Evolutionary conservation across 2,329 filamentous ascomycete genomes (phyloP), one percentile per base, ranked within the genome.

Genomic region (Passalora sequoiae): DNA sequence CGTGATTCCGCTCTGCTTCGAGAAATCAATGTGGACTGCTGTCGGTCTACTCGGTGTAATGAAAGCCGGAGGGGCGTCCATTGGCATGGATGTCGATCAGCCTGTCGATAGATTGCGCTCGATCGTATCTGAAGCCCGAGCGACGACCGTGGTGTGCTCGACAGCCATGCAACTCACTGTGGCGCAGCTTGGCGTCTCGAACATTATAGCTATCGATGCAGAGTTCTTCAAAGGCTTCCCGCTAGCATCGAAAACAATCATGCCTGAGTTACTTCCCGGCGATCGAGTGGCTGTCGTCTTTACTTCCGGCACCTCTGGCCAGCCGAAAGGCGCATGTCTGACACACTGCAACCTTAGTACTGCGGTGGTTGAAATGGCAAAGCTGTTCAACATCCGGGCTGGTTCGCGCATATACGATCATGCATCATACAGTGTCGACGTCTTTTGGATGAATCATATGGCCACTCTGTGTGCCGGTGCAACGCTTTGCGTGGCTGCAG

Each of bases 401-500:
- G 28, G 13, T 21, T 20, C 38, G 20, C 19, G 38, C 31, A 28
- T 30, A 3, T 30, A 30, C 28, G 38, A 41, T 15, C 33, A 16
- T 30, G 38, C 29, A 9, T 32, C 27, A 6, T 32, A 32, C 29
- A n/a, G 12, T 13, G 24, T 41, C 16, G 38, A 41, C n/a, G 38
- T 47, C 22, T 20, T 35, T 9, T 32, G 24, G 13, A 31, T 30
- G 20, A 44, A 27, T 10, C 9, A 21, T 3, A 9, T 44, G 3
- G 31, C 30, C n/a, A 39, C 35, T 3, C 29, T 54, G n/a, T 36
- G 38, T n/a, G 40, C 37, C n/a, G 53, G 53, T 9, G 47, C 43
- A 9, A 45, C 38, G 4, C 20, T 56, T 16, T 56, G 51, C 38
- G 31, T 50, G 4, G 50, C 52, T 4, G 44, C 42, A 3, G 50